phyloP scores from a whole-genome alignment of 1,284 basidiomycete species.

The Heterobasidion irregulare region DNA sequence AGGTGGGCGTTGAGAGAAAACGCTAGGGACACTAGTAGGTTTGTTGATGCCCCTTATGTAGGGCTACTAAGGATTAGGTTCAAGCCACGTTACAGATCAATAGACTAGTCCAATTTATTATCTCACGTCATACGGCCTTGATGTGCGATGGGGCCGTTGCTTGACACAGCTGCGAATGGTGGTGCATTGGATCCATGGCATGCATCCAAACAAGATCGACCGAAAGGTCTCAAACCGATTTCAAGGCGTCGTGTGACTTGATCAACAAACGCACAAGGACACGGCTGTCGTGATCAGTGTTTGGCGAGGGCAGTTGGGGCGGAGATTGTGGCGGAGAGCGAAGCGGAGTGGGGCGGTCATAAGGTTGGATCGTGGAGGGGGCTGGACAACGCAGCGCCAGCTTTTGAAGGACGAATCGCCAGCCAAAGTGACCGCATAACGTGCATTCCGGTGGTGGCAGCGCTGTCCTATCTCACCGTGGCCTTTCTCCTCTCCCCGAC shows the following conservation, averaged over 20 bases:
- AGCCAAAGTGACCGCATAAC: constrained; percentile 5
- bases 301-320: neutral
- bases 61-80: constrained; percentile 4
- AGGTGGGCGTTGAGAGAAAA: constrained; percentile 1
- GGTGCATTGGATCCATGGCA: too few species aligned
- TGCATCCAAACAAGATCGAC: too few species aligned
- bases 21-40: neutral
- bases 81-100: constrained; percentile 3
- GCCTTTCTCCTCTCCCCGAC: constrained; percentile 23
- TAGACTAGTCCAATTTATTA: neutral
- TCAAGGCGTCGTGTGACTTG: too few species aligned
- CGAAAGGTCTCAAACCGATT: too few species aligned
- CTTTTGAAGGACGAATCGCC: constrained; percentile 4
- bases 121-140: neutral
- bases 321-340: constrained; percentile 8
- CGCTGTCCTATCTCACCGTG: constrained; percentile 4
- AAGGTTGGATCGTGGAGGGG: neutral
- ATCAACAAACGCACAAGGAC: neutral
- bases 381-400: constrained; percentile 10
- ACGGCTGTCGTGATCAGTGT: neutral
- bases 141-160: too few species aligned
- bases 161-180: too few species aligned
- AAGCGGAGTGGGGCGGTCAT: constrained; percentile 13
- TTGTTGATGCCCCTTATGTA: constrained; percentile 1
- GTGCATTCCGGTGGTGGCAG: constrained; percentile 1